Evolutionary conservation across 2,329 filamentous ascomycete species (phyloP), one percentile per base, ranked within the genome.

Genomic region (Claviceps spartinae): DNA sequence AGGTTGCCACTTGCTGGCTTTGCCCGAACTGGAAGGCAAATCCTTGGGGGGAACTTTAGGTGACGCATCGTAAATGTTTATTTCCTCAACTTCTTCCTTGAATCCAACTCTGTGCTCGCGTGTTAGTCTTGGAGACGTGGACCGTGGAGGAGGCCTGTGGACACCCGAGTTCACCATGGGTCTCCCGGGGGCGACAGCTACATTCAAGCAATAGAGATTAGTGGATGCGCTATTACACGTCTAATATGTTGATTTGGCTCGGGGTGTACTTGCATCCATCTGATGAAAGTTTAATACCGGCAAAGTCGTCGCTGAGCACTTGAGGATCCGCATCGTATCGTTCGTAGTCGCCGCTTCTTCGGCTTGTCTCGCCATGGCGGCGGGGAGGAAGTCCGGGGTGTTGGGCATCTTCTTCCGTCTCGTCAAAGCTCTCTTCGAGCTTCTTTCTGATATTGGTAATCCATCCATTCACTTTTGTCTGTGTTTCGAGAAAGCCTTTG

Each of bases 1-100:
- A 9, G 93, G 91, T 68, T 98, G 91, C 93, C 93, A 98, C 72
- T 98, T 98, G 77, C 90, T 96, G 46, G 79, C 69, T 71, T 89
- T 93, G 47, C 75, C 73, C n/a, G 72, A 65, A 24, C 64, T 64
- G 37, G 69, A 62, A 34, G 65, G 61, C 54, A 59, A 68, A 63
- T 75, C 80, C 67, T 75, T 81, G 58, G 72, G 72, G 30, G 68
- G 74, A 50, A 71, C 70, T 65, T 65, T 74, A 36, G 82, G 78
- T 48, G 81, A 82, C 11, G 77, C 73, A 53, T 83, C 79, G 64
- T 94, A 93, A 54, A 85, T 82, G 59, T 72, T 74, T 50, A 95
- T 90, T 62, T 95, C 88, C 61, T 94, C 87, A 2, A 87, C 80
- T 54, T 72, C 71, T 48, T 80, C 78, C 60, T 73, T 76, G 66